Conservation (phyloP, 106 monocot species). For the Chionographis japonica region DNA sequence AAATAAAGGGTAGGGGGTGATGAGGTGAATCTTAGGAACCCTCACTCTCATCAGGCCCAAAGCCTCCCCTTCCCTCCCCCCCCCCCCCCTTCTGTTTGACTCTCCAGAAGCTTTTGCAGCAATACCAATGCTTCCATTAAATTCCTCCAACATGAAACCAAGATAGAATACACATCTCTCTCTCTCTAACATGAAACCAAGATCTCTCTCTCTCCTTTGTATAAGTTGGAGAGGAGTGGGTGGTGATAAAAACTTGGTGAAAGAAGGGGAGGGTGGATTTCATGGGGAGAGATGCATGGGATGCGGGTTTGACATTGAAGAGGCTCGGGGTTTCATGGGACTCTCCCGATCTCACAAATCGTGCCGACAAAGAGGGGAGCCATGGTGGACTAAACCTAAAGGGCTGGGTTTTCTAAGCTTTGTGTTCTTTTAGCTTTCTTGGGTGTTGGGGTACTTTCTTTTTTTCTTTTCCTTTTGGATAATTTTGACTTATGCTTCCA, state of each 20-base stretch:
- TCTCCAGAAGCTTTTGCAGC: slow-evolving; percentile 25
- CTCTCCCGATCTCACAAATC: neutral
- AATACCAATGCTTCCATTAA: slow-evolving; percentile 27
- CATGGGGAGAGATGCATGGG: neutral
- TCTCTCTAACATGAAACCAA: too few species aligned
- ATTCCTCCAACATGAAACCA: slow-evolving; percentile 6
- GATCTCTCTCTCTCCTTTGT: too few species aligned
- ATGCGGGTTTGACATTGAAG: neutral
- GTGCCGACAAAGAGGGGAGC: slow-evolving; percentile 19
- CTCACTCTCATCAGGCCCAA: slow-evolving; percentile 2
- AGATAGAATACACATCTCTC: slow-evolving; percentile 3
- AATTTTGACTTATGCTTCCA: too few species aligned
- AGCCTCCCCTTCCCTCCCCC: neutral
- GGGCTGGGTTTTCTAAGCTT: slow-evolving; percentile 1
- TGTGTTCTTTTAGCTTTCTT: neutral
- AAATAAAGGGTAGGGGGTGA: too few species aligned
- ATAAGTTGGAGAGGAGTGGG: neutral
- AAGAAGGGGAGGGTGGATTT: neutral
- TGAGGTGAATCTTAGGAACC: too few species aligned
- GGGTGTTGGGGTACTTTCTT: neutral
- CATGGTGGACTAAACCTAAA: slow-evolving; percentile 2
- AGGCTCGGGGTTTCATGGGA: neutral
- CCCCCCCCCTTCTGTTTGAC: slow-evolving; percentile 27
- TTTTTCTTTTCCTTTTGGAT: neutral
- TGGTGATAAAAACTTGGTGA: neutral